Conservation (phyloP, 495 filamentous ascomycete species). For the Penicillium crystallinum region DNA sequence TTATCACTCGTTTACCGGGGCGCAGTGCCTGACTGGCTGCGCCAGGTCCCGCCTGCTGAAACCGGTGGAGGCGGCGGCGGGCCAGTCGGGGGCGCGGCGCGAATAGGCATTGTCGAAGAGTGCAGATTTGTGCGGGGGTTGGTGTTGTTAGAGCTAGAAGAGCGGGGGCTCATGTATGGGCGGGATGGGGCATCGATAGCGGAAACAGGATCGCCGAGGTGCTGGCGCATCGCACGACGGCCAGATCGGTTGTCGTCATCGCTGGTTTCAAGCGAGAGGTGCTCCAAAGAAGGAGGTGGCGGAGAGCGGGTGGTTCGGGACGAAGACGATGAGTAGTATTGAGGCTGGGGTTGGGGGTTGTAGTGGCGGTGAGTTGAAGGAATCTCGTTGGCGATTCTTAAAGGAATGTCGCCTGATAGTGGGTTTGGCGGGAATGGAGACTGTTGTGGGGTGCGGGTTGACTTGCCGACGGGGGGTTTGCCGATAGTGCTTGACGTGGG, state of each 20-base stretch:
- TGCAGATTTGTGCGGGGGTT: conserved; percentile 34
- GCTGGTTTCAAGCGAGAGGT: conserved; percentile 35
- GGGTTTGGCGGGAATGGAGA: conserved; percentile 46
- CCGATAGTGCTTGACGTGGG: conserved; percentile 18
- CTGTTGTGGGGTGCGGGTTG: conserved; percentile 49
- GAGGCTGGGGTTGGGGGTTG: conserved; percentile 22
- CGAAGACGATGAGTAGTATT: conserved; percentile 22
- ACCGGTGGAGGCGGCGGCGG: conserved; percentile 37
- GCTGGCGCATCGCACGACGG: conserved; percentile 34
- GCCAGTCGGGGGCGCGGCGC: conserved; percentile 38
- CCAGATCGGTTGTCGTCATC: conserved; percentile 32
- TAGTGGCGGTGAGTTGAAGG: conserved; percentile 24
- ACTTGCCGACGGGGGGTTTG: conserved; percentile 26
- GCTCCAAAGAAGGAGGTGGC: conserved; percentile 36
- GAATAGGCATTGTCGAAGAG: conserved; percentile 38
- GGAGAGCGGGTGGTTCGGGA: conserved; percentile 28
- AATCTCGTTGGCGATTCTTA: conserved; percentile 48
- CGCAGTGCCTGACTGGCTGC: conserved; percentile 24
- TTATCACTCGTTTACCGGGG: conserved; percentile 12
- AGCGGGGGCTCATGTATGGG: conserved; percentile 34
- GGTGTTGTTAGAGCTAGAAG: conserved; percentile 35
- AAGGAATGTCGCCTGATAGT: conserved; percentile 62
- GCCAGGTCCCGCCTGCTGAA: conserved; percentile 30
- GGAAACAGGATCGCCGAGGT: conserved; percentile 35
- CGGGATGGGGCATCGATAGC: conserved; percentile 32